These are phyloP conservation scores for Termitomyces sp. DNA, from an alignment of 768 basidiomycete species.

Conservation along the genomic window DNA sequence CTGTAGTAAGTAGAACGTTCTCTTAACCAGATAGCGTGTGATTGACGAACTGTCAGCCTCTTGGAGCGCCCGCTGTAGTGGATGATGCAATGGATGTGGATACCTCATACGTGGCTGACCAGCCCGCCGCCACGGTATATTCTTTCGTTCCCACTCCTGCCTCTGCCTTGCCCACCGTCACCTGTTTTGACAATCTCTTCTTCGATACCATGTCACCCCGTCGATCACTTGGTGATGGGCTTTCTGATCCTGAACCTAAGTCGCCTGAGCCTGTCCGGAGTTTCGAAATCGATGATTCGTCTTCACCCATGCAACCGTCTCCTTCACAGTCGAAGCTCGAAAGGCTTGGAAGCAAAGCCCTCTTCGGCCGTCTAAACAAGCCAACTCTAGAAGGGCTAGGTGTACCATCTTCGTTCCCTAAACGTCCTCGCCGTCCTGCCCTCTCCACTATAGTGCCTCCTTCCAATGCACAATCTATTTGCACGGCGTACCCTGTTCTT, in stretches of 20 bases:
- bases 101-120: conserved; percentile 39
- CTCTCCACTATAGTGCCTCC: conserved; percentile 60
- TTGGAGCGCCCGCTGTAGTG: conserved; percentile 37
- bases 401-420: conserved; percentile 48
- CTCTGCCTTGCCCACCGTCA: conserved; percentile 48
- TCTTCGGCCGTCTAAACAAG: conserved; percentile 42
- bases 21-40: not conserved
- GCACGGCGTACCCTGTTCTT: conserved; percentile 40
- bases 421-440: conserved; percentile 60
- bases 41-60: conserved; percentile 26
- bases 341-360: conserved; percentile 43
- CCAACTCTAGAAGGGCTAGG: conserved; percentile 51
- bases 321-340: conserved; percentile 45
- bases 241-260: conserved; percentile 34
- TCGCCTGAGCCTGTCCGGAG: conserved; percentile 44
- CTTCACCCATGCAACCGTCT: conserved; percentile 49
- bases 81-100: conserved; percentile 84
- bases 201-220: conserved; percentile 51
- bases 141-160: conserved; percentile 33
- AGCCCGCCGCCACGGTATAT: conserved; percentile 20
- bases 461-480: conserved; percentile 29
- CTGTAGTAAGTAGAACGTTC: conserved; percentile 20
- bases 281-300: conserved; percentile 33
- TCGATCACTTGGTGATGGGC: conserved; percentile 41
- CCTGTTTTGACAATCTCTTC: conserved; percentile 57